Percentiles rank a stretch among this genome's conserved stretches.
Evolutionary conservation across 1,284 basidiomycete genomes (phyloP).

Genomic region (Cryptococcus jaspeensis): DNA sequence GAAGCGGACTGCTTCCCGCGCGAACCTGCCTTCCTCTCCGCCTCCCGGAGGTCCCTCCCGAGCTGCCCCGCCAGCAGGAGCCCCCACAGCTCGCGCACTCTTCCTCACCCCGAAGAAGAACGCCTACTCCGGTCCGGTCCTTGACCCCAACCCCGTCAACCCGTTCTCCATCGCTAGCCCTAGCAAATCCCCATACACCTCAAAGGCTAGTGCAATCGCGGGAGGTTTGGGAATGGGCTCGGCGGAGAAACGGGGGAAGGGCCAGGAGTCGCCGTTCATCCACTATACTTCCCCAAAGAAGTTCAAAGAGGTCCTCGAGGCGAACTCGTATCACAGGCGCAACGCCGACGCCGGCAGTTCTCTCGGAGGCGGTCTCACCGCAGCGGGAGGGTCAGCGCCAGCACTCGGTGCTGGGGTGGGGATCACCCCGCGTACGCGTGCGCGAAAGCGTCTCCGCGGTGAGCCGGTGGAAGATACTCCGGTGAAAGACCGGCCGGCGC

Average conservation of each 20-base stretch:
- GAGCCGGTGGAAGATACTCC: slow-evolving; percentile 48
- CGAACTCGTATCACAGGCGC: slow-evolving; percentile 32
- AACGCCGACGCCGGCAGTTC: slow-evolving; percentile 30
- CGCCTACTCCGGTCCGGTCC: slow-evolving; percentile 36
- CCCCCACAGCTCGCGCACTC: slow-evolving; percentile 5
- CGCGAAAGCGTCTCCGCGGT: slow-evolving; percentile 46
- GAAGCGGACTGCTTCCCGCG: slow-evolving; percentile 10
- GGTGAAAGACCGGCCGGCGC: slow-evolving; percentile 23
- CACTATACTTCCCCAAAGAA: slow-evolving; percentile 41
- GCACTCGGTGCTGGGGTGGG: slow-evolving; percentile 22
- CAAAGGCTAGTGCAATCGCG: neutral
- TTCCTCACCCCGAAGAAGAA: slow-evolving; percentile 34
- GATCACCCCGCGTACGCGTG: slow-evolving; percentile 47
- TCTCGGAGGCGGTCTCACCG: slow-evolving; percentile 46
- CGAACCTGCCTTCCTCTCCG: slow-evolving; percentile 1
- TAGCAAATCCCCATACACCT: neutral
- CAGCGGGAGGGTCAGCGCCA: slow-evolving; percentile 37
- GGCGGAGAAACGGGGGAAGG: neutral
- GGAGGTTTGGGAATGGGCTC: neutral
- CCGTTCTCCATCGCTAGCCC: slow-evolving; percentile 34
- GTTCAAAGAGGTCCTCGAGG: slow-evolving; percentile 40
- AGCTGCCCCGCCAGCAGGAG: neutral
- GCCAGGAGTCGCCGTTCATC: slow-evolving; percentile 37
- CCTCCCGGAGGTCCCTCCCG: neutral
- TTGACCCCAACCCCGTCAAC: slow-evolving; percentile 44